Conservation (phyloP, 225 moss, liverwort and hornwort species). For the Lunularia cruciata region DNA sequence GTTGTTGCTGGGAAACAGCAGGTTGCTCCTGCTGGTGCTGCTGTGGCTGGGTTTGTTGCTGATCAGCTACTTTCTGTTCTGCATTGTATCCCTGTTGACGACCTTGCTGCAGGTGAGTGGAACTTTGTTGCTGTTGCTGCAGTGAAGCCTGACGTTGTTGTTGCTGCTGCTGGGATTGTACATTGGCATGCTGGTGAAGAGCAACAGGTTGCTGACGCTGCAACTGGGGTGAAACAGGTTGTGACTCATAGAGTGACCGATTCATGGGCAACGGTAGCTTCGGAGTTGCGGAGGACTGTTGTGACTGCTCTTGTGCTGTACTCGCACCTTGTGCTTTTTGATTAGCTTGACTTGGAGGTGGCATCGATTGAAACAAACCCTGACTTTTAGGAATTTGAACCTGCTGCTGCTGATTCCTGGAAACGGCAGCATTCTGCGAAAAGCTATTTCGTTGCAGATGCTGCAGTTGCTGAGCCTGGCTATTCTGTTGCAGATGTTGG, state of each 20-base stretch:
- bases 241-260: conserved; percentile 36
- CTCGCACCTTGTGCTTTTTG: conserved; percentile 52
- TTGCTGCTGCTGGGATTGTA: conserved; percentile 40
- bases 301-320: conserved; percentile 38
- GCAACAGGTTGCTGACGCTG: conserved; percentile 44
- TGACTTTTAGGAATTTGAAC: conserved; percentile 68
- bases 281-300: conserved; percentile 36
- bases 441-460: conserved; percentile 34
- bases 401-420: conserved; percentile 38
- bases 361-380: conserved; percentile 61
- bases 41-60: conserved; percentile 30
- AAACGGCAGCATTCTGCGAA: conserved; percentile 20
- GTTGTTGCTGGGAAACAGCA: conserved; percentile 30
- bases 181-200: conserved; percentile 35
- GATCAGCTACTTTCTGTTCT: conserved; percentile 57
- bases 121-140: conserved; percentile 28
- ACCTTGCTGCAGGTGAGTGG: conserved; percentile 55
- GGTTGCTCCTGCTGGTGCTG: conserved; percentile 49
- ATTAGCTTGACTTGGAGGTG: conserved; percentile 51
- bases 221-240: conserved; percentile 38
- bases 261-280: conserved; percentile 32
- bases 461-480: conserved; percentile 43
- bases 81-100: conserved; percentile 59
- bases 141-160: conserved; percentile 23
- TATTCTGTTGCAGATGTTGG: conserved; percentile 56